phyloP scores from a whole-genome alignment of 176 grass and related monocot species.

The Cenchrus purpureus region DNA sequence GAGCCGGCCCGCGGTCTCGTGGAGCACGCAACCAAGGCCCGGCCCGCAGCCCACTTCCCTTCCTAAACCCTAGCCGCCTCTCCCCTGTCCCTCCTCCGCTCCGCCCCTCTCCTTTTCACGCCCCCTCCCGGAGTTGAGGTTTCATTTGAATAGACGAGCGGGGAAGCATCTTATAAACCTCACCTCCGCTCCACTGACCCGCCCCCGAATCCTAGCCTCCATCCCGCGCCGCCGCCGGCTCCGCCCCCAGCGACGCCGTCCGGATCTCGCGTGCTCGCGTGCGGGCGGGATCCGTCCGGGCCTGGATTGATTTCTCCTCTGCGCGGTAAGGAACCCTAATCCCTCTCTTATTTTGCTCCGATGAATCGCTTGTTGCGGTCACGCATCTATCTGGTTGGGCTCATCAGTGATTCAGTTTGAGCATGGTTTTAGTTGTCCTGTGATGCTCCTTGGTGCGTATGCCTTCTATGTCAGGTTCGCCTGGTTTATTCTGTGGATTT shows the following conservation, averaged over 20 bases:
- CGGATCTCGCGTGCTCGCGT: not conserved
- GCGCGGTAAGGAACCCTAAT: conserved; percentile 19
- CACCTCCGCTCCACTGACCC: not conserved
- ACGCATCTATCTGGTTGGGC: not conserved
- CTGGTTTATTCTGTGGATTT: not conserved
- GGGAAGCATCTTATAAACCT: conserved; percentile 16
- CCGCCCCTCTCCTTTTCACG: not conserved
- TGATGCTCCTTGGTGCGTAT: not conserved
- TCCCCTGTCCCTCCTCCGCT: not conserved
- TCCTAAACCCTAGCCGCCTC: conserved; percentile 52
- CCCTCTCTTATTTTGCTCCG: not conserved
- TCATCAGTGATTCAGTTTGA: not conserved
- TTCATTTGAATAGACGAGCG: conserved; percentile 38
- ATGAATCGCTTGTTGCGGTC: not conserved
- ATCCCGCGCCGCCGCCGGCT: not conserved
- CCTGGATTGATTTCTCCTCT: conserved; percentile 21
- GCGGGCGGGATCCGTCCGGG: not conserved
- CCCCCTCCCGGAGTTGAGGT: not conserved
- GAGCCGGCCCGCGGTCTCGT: no score
- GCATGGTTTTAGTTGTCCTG: not conserved
- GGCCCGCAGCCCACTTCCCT: not conserved
- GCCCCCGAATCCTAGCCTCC: not conserved
- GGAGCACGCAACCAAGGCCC: not conserved
- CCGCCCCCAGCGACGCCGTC: not conserved
- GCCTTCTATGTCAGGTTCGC: not conserved